A percentile compares a stretch with the other conserved stretches of the same genome.
Evolutionary conservation across 768 basidiomycete genomes (phyloP).

Genomic region (Trametes sanguinea): DNA sequence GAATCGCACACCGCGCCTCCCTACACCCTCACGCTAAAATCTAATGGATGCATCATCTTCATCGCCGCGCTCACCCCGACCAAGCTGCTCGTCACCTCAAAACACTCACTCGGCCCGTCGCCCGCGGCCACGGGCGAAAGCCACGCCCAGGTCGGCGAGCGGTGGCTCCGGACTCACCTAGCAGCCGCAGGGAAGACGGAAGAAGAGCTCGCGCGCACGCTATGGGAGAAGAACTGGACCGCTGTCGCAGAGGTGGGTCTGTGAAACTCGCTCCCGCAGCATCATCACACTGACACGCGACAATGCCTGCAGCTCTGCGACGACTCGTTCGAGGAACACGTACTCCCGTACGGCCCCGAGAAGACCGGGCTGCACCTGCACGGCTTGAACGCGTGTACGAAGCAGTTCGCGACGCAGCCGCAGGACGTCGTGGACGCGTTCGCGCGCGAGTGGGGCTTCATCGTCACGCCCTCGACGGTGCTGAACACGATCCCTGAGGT

Average conservation of each 20-base stretch:
- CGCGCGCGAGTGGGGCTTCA: conserved; percentile 90
- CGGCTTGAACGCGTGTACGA: conserved; percentile 76
- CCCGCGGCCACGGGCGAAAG: conserved; percentile 37
- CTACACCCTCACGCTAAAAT: conserved; percentile 88
- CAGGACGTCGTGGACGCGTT: conserved; percentile 72
- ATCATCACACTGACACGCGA: not conserved
- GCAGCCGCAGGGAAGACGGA: conserved; percentile 61
- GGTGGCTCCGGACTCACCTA: conserved; percentile 78
- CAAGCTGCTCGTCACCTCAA: conserved; percentile 85
- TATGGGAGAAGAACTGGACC: conserved; percentile 87
- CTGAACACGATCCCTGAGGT: conserved; percentile 69
- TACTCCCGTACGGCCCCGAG: conserved; percentile 78
- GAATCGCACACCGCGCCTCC: conserved; percentile 69
- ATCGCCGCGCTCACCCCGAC: conserved; percentile 78
- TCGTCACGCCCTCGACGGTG: conserved; percentile 64
- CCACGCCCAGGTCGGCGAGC: conserved; percentile 83
- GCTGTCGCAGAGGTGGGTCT: conserved; percentile 81
- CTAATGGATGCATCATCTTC: conserved; percentile 97
- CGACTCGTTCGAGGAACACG: conserved; percentile 96
- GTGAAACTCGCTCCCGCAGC: not conserved
- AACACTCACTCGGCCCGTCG: conserved; percentile 79
- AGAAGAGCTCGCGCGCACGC: conserved; percentile 65
- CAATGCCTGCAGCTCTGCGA: conserved; percentile 76
- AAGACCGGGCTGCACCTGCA: conserved; percentile 91
- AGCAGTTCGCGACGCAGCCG: conserved; percentile 70